Evolutionary conservation across 805 yeast species (phyloP), one percentile per base, ranked within the genome.

Genomic region (Sugiyamaella marilandica): DNA sequence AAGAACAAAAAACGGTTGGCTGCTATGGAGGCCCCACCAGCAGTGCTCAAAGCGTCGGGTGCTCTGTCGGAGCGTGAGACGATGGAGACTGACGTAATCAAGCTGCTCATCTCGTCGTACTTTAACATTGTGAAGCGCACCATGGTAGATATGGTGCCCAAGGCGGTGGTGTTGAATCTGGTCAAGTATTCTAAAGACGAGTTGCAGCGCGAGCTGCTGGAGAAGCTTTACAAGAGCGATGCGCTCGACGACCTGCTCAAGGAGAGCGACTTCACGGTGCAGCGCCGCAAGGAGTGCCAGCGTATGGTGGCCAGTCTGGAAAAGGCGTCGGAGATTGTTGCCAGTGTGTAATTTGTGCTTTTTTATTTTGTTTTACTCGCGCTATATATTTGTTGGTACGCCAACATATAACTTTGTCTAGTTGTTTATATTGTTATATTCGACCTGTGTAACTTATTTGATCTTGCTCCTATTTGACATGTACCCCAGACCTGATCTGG

Each of bases 1-100:
- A 91, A 90, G 72, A 89, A 89, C 70, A 94, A 91, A 74, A 91
- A 91, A 79, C 84, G 94, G 72, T 77, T 91, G 63, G 97, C 95
- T 29, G 83, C 88, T 16, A 87, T 92, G 92, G 99, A 92, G 71
- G 92, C 98, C 2, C 99, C 99, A 47, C 99, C 99, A 41, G 82
- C 95, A 34, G 91, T 90, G 5, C 80, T 92, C 65, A 85, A 91
- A 69, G 98, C 98, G 8, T 82, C 92, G 18, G 97, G 97, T 47
- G 79, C 83, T 39, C 79, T 94, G 87, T 83, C 95, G 14, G 99
- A 94, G 69, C 84, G 97, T 61, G 99, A 94, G 74, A 82, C 92
- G 21, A 85, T 87, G 81, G 99, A 94, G 71, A 92, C 98, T 1
- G 99, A 94, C 67, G 97, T 94, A 36, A 94, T 94, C 67, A 94